A percentile compares a stretch with the other conserved stretches of the same genome.
Conservation (phyloP, 805 yeast genomes). For the Yamadazyma sp. region DNA sequence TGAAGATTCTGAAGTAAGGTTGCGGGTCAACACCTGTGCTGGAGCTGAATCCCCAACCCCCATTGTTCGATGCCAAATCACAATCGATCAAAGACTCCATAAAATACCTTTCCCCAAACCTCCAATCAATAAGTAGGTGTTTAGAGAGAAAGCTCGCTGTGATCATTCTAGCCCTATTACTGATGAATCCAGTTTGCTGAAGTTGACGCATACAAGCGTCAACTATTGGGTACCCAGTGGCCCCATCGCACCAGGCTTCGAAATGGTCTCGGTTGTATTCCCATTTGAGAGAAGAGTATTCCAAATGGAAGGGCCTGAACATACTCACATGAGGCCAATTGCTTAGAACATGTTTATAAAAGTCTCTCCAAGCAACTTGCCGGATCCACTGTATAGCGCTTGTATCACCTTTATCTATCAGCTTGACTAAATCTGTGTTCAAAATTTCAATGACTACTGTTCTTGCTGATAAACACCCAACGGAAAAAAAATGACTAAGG, state of each 20-base stretch:
- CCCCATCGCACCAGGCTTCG: slow-evolving; percentile 52
- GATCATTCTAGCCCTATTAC: slow-evolving; percentile 55
- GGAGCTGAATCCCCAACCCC: slow-evolving; percentile 59
- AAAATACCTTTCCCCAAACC: slow-evolving; percentile 54
- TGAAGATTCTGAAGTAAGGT: slow-evolving; percentile 57
- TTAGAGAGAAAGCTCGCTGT: slow-evolving; percentile 52
- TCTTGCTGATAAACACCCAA: slow-evolving; percentile 48
- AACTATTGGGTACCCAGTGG: slow-evolving; percentile 55
- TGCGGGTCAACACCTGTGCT: slow-evolving; percentile 56
- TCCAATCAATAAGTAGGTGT: slow-evolving; percentile 53
- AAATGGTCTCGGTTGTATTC: slow-evolving; percentile 42
- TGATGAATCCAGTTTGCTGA: slow-evolving; percentile 51
- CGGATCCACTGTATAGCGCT: slow-evolving; percentile 48
- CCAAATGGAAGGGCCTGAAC: slow-evolving; percentile 49
- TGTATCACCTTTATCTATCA: slow-evolving; percentile 25
- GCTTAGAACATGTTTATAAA: slow-evolving; percentile 48
- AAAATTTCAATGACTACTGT: slow-evolving; percentile 32
- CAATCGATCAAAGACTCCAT: slow-evolving; percentile 49
- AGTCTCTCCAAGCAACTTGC: slow-evolving; percentile 61
- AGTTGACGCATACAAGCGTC: slow-evolving; percentile 60
- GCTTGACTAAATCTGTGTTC: slow-evolving; percentile 24
- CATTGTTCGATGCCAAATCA: slow-evolving; percentile 54
- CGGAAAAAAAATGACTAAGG: slow-evolving; percentile 46
- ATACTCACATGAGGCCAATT: slow-evolving; percentile 53
- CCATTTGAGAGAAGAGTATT: slow-evolving; percentile 43